phyloP scores from a whole-genome alignment of 2,329 filamentous ascomycete genomes.

The Waltergamsia citrina region DNA sequence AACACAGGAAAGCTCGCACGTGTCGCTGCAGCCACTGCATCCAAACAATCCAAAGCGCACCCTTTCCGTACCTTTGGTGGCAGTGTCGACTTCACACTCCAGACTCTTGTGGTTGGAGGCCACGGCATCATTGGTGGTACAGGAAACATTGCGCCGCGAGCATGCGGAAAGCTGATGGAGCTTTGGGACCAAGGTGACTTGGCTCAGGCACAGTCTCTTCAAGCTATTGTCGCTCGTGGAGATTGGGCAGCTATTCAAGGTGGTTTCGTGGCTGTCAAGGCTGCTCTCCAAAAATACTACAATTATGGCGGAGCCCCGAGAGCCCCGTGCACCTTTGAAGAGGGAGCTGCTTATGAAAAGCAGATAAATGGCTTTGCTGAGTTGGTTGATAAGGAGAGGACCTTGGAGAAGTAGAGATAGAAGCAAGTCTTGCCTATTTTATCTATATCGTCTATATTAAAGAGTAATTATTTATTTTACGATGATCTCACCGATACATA shows the following conservation, averaged over 20 bases:
- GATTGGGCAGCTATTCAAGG: constrained; percentile 63
- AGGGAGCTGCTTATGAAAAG: constrained; percentile 12
- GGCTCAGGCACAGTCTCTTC: constrained; percentile 51
- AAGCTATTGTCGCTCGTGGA: constrained; percentile 53
- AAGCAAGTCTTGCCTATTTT: too few relatives aligned
- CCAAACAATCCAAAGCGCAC: constrained; percentile 49
- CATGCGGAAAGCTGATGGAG: constrained; percentile 51
- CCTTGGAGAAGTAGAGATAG: too few relatives aligned
- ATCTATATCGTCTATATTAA: too few relatives aligned
- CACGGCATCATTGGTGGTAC: constrained; percentile 64
- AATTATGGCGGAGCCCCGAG: constrained; percentile 56
- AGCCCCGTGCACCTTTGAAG: constrained; percentile 28
- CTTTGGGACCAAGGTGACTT: constrained; percentile 48
- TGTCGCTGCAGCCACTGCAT: constrained; percentile 33
- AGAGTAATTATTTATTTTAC: too few relatives aligned
- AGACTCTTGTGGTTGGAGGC: constrained; percentile 59
- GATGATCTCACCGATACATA: too few relatives aligned
- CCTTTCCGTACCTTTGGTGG: constrained; percentile 65
- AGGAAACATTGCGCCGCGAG: constrained; percentile 59
- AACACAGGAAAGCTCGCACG: constrained; percentile 51
- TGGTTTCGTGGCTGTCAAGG: constrained; percentile 61
- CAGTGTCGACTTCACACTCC: constrained; percentile 64
- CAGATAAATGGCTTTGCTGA: constrained; percentile 17
- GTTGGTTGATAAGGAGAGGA: constrained; percentile 14
- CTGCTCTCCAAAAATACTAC: constrained; percentile 49